Evolutionary conservation across 2,329 filamentous ascomycete species (phyloP).

Genomic region (Apiospora marii): DNA sequence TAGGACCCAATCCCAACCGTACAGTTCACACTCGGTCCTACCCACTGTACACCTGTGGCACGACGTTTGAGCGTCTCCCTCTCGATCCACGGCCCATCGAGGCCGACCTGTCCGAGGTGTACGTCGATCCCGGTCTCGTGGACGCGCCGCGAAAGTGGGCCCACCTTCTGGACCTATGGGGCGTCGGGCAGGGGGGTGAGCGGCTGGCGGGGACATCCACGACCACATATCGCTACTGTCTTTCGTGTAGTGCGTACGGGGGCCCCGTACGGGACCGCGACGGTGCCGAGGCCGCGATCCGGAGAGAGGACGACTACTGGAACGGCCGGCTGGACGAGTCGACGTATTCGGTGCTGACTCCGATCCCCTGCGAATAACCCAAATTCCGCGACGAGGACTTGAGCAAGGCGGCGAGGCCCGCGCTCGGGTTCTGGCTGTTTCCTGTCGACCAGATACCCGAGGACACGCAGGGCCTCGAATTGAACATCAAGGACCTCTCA

Average conservation of each 20-base stretch:
- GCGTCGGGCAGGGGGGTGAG: not conserved
- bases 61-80: not conserved
- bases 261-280: not conserved
- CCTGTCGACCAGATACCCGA: not conserved
- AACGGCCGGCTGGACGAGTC: not conserved
- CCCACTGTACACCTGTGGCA: not conserved
- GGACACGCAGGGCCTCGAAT: not conserved
- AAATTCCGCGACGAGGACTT: conserved; percentile 1
- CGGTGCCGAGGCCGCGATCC: not conserved
- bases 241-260: not conserved
- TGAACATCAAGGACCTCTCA: not conserved
- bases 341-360: not conserved
- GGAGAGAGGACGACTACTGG: not conserved
- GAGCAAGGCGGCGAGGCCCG: not conserved
- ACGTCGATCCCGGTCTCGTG: not conserved
- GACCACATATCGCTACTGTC: not conserved
- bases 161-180: not conserved
- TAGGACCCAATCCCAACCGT: not conserved
- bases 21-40: not conserved
- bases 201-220: not conserved
- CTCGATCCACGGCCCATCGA: not conserved
- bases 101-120: not conserved
- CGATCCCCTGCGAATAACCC: not conserved
- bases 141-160: not conserved
- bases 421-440: not conserved